Evolutionary conservation across 2,329 filamentous ascomycete species (phyloP).

Genomic region (Colletotrichum sp.): DNA sequence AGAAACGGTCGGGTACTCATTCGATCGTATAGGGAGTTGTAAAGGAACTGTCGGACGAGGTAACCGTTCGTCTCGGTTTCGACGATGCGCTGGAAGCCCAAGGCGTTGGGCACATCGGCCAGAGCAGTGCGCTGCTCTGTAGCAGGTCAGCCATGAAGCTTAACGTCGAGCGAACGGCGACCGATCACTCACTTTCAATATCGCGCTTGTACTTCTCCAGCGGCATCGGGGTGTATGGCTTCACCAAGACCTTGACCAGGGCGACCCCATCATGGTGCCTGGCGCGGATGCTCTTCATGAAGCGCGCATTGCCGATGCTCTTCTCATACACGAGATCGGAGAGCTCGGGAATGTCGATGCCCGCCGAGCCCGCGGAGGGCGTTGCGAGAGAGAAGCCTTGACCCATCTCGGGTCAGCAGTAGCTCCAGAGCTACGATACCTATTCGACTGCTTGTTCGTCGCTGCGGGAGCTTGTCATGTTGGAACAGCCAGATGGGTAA

Average conservation of each 20-base stretch:
- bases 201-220: constrained; percentile 79
- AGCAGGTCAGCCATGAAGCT: background rate
- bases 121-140: constrained; percentile 81
- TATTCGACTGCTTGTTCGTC: constrained; percentile 15
- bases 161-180: background rate
- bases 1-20: constrained; percentile 95
- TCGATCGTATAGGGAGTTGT: constrained; percentile 96
- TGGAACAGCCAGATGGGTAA: background rate
- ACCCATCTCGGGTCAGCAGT: constrained; percentile 68
- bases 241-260: constrained; percentile 93
- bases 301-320: constrained; percentile 87
- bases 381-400: constrained; percentile 96
- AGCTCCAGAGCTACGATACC: background rate
- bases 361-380: constrained; percentile 87
- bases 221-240: constrained; percentile 84
- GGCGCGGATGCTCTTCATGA: constrained; percentile 96
- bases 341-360: constrained; percentile 93
- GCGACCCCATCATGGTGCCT: constrained; percentile 90
- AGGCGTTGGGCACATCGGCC: constrained; percentile 85
- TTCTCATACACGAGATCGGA: constrained; percentile 91
- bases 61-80: constrained; percentile 93
- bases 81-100: constrained; percentile 88
- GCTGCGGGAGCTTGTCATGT: constrained; percentile 4
- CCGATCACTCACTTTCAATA: constrained; percentile 66
- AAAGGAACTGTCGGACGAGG: constrained; percentile 91